Evolutionary conservation across 805 yeast genomes (phyloP).

Genomic region (Sugiyamaella chiloensis): DNA sequence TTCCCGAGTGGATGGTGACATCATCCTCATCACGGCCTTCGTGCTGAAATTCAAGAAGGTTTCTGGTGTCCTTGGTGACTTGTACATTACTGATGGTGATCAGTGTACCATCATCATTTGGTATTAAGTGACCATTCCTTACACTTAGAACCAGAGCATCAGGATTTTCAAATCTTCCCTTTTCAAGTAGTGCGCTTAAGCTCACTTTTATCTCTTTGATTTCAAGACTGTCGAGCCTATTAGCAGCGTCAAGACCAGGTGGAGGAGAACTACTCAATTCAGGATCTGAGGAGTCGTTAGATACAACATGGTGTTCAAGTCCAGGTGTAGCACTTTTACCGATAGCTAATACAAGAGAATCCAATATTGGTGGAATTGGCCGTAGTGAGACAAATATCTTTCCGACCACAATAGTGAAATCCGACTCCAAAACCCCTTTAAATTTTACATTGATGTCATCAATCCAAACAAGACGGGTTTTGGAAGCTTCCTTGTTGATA

Average conservation of each 20-base stretch:
- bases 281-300: no score
- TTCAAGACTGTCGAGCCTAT: neutral
- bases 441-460: conserved; percentile 19
- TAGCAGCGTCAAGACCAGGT: neutral
- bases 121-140: neutral
- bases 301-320: no score
- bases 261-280: neutral
- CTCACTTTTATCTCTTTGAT: neutral
- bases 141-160: neutral
- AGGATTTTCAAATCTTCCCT: neutral
- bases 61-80: neutral
- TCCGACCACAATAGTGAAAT: conserved; percentile 16
- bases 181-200: neutral
- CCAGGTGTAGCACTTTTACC: neutral
- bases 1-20: conserved; percentile 7
- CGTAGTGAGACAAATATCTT: conserved; percentile 8
- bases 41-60: neutral
- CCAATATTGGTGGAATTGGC: neutral
- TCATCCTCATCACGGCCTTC: conserved; percentile 12
- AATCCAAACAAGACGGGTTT: conserved; percentile 10
- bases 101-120: neutral
- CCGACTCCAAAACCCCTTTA: conserved; percentile 31
- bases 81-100: neutral
- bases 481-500: conserved; percentile 16
- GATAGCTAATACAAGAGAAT: no score